Evolutionary conservation across 441 rosid genomes (phyloP).

Genomic region (Hypseocharis bilobata): DNA sequence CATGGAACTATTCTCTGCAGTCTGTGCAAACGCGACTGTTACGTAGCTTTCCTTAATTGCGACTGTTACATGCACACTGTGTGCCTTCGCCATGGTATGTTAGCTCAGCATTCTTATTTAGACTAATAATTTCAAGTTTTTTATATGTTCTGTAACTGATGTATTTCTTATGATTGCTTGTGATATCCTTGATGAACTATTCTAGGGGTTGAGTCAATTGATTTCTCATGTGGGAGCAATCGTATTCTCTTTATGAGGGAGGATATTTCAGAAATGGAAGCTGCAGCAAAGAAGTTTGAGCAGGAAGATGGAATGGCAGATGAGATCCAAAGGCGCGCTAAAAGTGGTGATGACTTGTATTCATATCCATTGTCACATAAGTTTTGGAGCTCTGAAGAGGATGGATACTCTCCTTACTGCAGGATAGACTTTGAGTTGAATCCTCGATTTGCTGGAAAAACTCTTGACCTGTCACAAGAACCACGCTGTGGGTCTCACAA

Average conservation of each 20-base stretch:
- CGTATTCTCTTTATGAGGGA: constrained; percentile 64
- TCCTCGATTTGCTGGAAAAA: constrained; percentile 20
- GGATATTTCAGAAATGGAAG: constrained; percentile 60
- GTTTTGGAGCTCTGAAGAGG: constrained; percentile 30
- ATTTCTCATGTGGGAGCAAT: constrained; percentile 60
- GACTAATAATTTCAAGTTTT: background rate
- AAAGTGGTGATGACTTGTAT: constrained; percentile 46
- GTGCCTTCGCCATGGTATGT: constrained; percentile 89
- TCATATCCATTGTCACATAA: constrained; percentile 37
- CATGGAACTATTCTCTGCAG: constrained; percentile 69
- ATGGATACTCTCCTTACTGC: constrained; percentile 65
- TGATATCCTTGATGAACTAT: constrained; percentile 13
- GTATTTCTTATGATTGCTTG: background rate
- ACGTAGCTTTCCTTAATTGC: constrained; percentile 73
- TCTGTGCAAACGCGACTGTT: constrained; percentile 89
- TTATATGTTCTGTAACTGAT: constrained; percentile 11
- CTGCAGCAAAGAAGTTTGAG: constrained; percentile 76
- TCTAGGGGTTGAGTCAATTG: constrained; percentile 53
- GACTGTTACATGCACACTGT: constrained; percentile 58
- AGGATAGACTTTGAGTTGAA: constrained; percentile 37
- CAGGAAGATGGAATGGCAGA: constrained; percentile 41
- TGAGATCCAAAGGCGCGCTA: constrained; percentile 30
- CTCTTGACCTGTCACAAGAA: constrained; percentile 21
- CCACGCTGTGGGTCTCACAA: constrained; percentile 3
- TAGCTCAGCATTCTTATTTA: constrained; percentile 17